Conservation (phyloP, 1,284 basidiomycete genomes). For the Leccinum subrobustum region DNA sequence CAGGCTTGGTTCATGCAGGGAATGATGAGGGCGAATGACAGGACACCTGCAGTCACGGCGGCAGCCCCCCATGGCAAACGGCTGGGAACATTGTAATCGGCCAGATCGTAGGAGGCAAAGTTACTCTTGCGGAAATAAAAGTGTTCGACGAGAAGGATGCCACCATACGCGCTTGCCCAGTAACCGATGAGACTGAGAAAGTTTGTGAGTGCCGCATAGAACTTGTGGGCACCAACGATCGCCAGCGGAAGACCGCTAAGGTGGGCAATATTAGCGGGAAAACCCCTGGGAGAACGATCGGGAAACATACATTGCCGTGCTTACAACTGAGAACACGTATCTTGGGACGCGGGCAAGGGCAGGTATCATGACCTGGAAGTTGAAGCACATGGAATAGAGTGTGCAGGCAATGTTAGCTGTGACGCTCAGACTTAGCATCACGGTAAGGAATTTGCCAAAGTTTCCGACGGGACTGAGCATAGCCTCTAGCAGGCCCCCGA, state of each 20-base stretch:
- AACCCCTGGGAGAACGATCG: not conserved
- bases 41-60: constrained; percentile 50
- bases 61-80: constrained; percentile 65
- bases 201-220: constrained; percentile 64
- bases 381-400: constrained; percentile 83
- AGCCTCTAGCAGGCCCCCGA: constrained; percentile 73
- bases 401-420: constrained; percentile 84
- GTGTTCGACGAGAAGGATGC: constrained; percentile 65
- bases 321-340: constrained; percentile 83
- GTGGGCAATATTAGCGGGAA: constrained; percentile 10
- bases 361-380: constrained; percentile 78
- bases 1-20: constrained; percentile 72
- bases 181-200: constrained; percentile 77
- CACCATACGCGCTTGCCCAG: constrained; percentile 61
- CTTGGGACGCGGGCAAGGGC: constrained; percentile 69
- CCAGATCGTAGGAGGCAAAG: constrained; percentile 50
- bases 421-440: constrained; percentile 79
- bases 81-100: constrained; percentile 52
- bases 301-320: constrained; percentile 70
- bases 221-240: constrained; percentile 66
- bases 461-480: constrained; percentile 69
- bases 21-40: constrained; percentile 58
- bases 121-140: constrained; percentile 55
- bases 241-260: constrained; percentile 51
- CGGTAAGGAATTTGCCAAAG: constrained; percentile 86